Conservation (phyloP, 2,329 filamentous ascomycete genomes). For the Microascus cirrosus region DNA sequence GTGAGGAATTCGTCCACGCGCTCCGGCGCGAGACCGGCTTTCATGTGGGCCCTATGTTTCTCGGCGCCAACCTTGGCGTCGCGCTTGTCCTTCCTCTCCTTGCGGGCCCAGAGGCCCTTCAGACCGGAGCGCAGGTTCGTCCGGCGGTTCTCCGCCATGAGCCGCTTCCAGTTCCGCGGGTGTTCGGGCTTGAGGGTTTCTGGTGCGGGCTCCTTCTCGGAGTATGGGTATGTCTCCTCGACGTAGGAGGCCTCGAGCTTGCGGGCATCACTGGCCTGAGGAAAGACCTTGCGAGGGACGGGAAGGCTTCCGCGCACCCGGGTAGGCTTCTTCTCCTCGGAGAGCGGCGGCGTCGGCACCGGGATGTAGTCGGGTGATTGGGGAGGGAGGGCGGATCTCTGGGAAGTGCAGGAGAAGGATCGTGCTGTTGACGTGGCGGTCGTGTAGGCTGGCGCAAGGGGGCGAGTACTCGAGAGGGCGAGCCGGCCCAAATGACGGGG, state of each 20-base stretch:
- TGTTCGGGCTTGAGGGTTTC: slow-evolving; percentile 22
- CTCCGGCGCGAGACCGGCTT: slow-evolving; percentile 50
- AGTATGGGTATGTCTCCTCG: slow-evolving; percentile 42
- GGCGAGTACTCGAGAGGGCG: slow-evolving; percentile 13
- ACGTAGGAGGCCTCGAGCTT: slow-evolving; percentile 56
- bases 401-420: slow-evolving; percentile 11
- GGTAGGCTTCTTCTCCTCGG: slow-evolving; percentile 34
- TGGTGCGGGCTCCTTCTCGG: slow-evolving; percentile 25
- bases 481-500: slow-evolving; percentile 11
- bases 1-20: slow-evolving; percentile 69
- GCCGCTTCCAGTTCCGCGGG: slow-evolving; percentile 51
- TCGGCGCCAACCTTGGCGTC: slow-evolving; percentile 26
- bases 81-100: slow-evolving; percentile 29
- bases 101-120: slow-evolving; percentile 55
- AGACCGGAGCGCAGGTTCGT: slow-evolving; percentile 63
- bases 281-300: slow-evolving; percentile 72
- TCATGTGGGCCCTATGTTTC: slow-evolving; percentile 34
- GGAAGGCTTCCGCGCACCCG: slow-evolving; percentile 70
- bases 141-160: slow-evolving; percentile 62
- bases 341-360: slow-evolving; percentile 66
- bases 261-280: slow-evolving; percentile 37
- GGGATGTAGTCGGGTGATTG: slow-evolving; percentile 84
- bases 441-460: slow-evolving; percentile 20
- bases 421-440: slow-evolving; percentile 34
- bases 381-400: slow-evolving; percentile 44